Evolutionary conservation across 2,329 filamentous ascomycete genomes (phyloP).

Genomic region (Metarhizium rileyi): DNA sequence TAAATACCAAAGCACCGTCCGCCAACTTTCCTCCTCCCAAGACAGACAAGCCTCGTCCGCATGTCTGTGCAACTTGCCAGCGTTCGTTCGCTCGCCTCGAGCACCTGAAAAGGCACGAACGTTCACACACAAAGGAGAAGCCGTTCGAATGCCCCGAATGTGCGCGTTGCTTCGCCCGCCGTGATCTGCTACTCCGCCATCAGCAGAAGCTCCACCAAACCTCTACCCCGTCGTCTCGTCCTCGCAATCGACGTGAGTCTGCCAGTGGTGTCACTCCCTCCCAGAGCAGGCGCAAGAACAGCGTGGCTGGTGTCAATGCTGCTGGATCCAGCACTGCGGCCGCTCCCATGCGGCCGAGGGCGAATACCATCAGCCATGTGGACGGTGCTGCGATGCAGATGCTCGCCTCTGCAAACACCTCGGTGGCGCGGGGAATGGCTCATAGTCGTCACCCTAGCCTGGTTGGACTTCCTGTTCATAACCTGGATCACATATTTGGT

Average conservation of each 20-base stretch:
- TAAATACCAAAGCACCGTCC: constrained; percentile 34
- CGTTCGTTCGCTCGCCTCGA: constrained; percentile 91
- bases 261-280: constrained; percentile 60
- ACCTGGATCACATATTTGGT: constrained; percentile 54
- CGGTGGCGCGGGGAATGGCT: constrained; percentile 38
- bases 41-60: constrained; percentile 93
- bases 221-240: constrained; percentile 75
- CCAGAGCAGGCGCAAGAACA: constrained; percentile 79
- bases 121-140: constrained; percentile 98
- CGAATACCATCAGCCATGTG: constrained; percentile 93
- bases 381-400: constrained; percentile 69
- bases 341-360: constrained; percentile 69
- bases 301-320: constrained; percentile 53
- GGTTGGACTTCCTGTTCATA: constrained; percentile 52
- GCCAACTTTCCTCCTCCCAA: constrained; percentile 69
- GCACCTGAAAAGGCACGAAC: constrained; percentile 93
- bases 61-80: constrained; percentile 84
- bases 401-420: constrained; percentile 45
- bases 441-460: constrained; percentile 70
- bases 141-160: constrained; percentile 97
- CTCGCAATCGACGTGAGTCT: constrained; percentile 84
- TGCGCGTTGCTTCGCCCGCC: constrained; percentile 83
- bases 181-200: constrained; percentile 84
- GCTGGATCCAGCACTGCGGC: constrained; percentile 33
- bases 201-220: constrained; percentile 98